Conservation (phyloP, 2,329 filamentous ascomycete species). For the Juglanconis oblonga region DNA sequence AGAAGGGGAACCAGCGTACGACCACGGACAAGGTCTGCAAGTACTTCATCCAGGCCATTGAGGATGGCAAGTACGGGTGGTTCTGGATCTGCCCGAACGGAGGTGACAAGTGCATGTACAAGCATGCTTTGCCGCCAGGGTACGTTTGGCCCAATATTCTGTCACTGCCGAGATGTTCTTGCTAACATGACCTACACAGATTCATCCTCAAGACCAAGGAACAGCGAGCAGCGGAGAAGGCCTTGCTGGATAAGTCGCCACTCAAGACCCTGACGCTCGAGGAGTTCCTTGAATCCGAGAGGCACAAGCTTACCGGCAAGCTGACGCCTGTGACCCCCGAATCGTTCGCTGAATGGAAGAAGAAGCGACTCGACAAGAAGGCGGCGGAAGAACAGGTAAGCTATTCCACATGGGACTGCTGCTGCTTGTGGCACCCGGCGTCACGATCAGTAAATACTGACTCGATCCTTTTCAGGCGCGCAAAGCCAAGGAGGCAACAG, state of each 20-base stretch:
- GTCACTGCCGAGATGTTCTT: not conserved
- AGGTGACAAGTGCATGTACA: constrained; percentile 97
- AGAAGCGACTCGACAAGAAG: constrained; percentile 92
- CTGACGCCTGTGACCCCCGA: constrained; percentile 93
- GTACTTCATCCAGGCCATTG: constrained; percentile 93
- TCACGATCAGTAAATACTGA: not conserved
- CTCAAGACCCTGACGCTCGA: constrained; percentile 92
- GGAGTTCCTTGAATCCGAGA: constrained; percentile 94
- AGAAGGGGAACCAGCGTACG: constrained; percentile 95
- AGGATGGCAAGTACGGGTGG: constrained; percentile 99
- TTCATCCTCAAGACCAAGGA: constrained; percentile 98
- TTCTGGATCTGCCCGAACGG: constrained; percentile 98
- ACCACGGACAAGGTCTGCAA: constrained; percentile 99
- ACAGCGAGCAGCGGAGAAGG: constrained; percentile 92
- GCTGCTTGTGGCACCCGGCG: not conserved
- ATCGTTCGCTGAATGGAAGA: constrained; percentile 95
- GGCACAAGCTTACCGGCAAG: constrained; percentile 88
- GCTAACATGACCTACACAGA: constrained; percentile 41
- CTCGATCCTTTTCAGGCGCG: constrained; percentile 54
- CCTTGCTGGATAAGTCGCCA: constrained; percentile 91
- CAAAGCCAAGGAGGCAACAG: constrained; percentile 91
- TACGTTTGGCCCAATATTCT: constrained; percentile 46
- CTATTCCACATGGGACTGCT: not conserved
- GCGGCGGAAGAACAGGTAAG: constrained; percentile 70
- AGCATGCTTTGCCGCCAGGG: constrained; percentile 91